These are phyloP conservation scores for Calonectria leucothoes DNA, from an alignment of 2,329 filamentous ascomycete species.

Conservation along the genomic window DNA sequence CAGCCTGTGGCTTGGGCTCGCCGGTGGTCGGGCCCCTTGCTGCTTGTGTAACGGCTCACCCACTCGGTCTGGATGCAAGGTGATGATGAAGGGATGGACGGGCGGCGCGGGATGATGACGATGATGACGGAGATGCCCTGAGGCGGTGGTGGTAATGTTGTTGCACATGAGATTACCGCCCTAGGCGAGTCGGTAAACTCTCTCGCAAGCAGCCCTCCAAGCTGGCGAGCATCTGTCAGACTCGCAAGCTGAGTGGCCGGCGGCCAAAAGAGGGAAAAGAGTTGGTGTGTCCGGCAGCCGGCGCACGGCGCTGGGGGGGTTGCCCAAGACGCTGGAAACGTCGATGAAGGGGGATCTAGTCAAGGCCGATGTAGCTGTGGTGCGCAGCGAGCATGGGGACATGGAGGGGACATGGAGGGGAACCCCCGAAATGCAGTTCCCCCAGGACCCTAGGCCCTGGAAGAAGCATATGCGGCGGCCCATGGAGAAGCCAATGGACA, in stretches of 20 bases:
- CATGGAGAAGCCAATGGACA: slow-evolving; percentile 13
- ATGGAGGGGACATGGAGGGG: slow-evolving; percentile 8
- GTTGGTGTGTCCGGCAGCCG: slow-evolving; percentile 14
- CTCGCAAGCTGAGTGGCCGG: slow-evolving; percentile 14
- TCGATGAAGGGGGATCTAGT: background rate
- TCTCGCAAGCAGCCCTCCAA: background rate
- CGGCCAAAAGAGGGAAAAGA: background rate
- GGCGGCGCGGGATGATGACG: slow-evolving; percentile 24
- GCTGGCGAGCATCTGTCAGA: slow-evolving; percentile 10
- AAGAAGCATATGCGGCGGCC: slow-evolving; percentile 3
- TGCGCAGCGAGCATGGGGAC: slow-evolving; percentile 3
- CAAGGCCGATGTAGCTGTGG: slow-evolving; percentile 3
- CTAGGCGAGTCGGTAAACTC: slow-evolving; percentile 21
- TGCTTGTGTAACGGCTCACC: slow-evolving; percentile 17
- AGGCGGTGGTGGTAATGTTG: background rate
- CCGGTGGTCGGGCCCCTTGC: slow-evolving; percentile 15
- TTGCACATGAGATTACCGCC: slow-evolving; percentile 20
- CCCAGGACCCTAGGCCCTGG: slow-evolving; percentile 10
- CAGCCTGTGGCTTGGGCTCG: background rate
- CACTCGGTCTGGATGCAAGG: slow-evolving; percentile 12
- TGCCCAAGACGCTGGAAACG: slow-evolving; percentile 5
- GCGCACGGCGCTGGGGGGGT: slow-evolving; percentile 10
- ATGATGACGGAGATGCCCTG: slow-evolving; percentile 17
- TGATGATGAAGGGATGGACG: slow-evolving; percentile 18
- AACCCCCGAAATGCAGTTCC: slow-evolving; percentile 10